Percentiles rank a stretch among this genome's conserved stretches.
Evolutionary conservation across 176 grass and related monocot species (phyloP).

Genomic region (Calamus simplicifolius): DNA sequence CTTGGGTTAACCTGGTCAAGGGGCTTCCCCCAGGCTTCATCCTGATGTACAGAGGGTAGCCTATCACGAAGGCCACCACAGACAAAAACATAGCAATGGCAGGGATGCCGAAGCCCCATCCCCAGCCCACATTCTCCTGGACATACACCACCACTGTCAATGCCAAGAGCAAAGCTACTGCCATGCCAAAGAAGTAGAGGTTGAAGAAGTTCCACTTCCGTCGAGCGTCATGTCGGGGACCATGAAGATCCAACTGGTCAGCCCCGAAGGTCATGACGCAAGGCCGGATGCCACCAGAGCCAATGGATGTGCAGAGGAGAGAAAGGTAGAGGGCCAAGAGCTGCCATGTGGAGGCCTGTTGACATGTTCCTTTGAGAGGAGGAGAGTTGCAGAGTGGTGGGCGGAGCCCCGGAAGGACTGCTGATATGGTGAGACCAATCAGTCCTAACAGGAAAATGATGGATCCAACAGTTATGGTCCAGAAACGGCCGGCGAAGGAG

Average conservation of each 20-base stretch:
- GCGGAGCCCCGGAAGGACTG: constrained; percentile 5
- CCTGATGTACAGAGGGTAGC: constrained; percentile 11
- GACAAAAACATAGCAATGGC: constrained; percentile 8
- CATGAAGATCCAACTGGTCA: too few species aligned
- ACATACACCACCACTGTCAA: constrained; percentile 20
- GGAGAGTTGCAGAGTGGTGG: too few species aligned
- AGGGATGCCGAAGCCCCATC: constrained; percentile 17
- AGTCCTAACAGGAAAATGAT: constrained; percentile 7
- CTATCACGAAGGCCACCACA: constrained; percentile 12
- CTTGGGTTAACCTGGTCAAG: constrained; percentile 11
- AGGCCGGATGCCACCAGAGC: too few species aligned
- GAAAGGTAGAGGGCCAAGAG: too few species aligned
- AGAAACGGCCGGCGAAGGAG: constrained; percentile 17
- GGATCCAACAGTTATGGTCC: constrained; percentile 14
- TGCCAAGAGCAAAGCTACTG: not conserved
- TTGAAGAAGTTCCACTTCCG: too few species aligned
- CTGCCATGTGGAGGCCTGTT: too few species aligned
- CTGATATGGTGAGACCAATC: constrained; percentile 13
- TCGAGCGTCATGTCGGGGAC: too few species aligned
- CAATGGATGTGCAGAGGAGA: too few species aligned
- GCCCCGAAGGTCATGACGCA: too few species aligned
- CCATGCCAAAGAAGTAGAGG: constrained; percentile 18
- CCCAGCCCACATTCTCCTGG: constrained; percentile 20
- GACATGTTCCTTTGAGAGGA: too few species aligned
- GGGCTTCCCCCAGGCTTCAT: constrained; percentile 16